A percentile compares a stretch with the other conserved stretches of the same genome.
Evolutionary conservation across 176 grass and related monocot species (phyloP).

Genomic region (Stipa capillata): DNA sequence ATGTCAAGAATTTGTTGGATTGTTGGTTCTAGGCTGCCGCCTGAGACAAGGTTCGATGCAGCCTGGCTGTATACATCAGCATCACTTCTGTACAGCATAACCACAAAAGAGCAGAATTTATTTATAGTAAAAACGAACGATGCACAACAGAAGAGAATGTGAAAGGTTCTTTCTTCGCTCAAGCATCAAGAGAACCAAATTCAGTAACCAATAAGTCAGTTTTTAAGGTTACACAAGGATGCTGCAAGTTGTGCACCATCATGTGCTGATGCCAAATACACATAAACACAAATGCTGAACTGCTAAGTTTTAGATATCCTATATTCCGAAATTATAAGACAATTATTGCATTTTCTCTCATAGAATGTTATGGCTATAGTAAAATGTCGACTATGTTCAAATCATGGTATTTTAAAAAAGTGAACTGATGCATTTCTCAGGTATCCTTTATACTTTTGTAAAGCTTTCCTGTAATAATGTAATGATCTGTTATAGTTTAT

Average conservation of each 20-base stretch:
- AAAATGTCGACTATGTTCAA: not conserved
- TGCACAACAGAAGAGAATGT: not conserved
- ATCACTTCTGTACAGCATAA: slow-evolving; percentile 30
- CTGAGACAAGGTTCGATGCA: slow-evolving; percentile 90
- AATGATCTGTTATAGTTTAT: not conserved
- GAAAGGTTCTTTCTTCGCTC: not conserved
- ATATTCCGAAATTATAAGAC: not conserved
- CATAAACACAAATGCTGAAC: not conserved
- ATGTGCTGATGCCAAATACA: not conserved
- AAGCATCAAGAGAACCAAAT: not conserved
- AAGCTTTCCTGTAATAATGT: not conserved
- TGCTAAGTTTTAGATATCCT: not conserved
- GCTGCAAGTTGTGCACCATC: not conserved
- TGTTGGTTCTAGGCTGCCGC: slow-evolving; percentile 68
- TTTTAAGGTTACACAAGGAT: not conserved
- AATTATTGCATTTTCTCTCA: not conserved
- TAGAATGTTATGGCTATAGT: not conserved
- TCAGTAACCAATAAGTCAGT: not conserved
- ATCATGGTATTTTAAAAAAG: not conserved
- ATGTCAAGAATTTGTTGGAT: slow-evolving; percentile 89
- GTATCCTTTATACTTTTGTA: not conserved
- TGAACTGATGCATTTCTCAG: not conserved
- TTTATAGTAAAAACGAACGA: not conserved
- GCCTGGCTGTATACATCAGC: slow-evolving; percentile 87
- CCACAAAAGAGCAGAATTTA: not conserved